A percentile compares a stretch with the other conserved stretches of the same genome.
Conservation (phyloP, 345 rosid genomes). For the Arabidopsis suecica region DNA sequence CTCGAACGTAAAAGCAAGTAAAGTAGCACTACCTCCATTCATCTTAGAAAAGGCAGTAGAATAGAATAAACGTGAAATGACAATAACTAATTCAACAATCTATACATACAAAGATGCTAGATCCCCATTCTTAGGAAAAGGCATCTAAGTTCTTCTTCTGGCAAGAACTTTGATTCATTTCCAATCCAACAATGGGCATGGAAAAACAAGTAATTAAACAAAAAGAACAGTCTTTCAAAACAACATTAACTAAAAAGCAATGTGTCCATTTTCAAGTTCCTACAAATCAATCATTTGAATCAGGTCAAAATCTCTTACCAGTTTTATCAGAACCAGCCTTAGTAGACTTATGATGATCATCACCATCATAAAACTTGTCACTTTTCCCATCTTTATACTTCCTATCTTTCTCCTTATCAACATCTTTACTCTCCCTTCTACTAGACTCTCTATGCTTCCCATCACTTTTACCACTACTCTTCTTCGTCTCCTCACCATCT, state of each 20-base stretch:
- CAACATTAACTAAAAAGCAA: conserved; percentile 6
- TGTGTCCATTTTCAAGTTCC: not conserved
- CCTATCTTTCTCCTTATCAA: conserved; percentile 52
- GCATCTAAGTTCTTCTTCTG: not conserved
- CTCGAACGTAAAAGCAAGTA: not conserved
- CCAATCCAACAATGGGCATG: conserved; percentile 7
- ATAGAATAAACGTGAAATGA: conserved; percentile 1
- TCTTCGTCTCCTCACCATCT: conserved; percentile 56
- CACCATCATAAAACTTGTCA: conserved; percentile 58
- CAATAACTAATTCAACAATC: not conserved
- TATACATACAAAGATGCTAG: not conserved
- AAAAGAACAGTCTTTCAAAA: not conserved
- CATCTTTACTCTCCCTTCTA: conserved; percentile 67
- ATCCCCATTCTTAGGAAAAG: not conserved
- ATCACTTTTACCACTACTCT: conserved; percentile 63
- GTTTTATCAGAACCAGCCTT: conserved; percentile 60
- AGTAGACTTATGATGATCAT: conserved; percentile 50
- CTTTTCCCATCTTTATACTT: conserved; percentile 63
- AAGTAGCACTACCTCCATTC: not conserved
- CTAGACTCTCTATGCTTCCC: conserved; percentile 71
- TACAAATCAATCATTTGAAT: not conserved
- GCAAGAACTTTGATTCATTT: not conserved
- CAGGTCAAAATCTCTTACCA: conserved; percentile 62
- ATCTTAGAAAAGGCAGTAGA: conserved; percentile 11
- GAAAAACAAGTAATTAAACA: not conserved